Conservation (phyloP, 2,329 filamentous ascomycete species). For the Fusarium sp. region DNA sequence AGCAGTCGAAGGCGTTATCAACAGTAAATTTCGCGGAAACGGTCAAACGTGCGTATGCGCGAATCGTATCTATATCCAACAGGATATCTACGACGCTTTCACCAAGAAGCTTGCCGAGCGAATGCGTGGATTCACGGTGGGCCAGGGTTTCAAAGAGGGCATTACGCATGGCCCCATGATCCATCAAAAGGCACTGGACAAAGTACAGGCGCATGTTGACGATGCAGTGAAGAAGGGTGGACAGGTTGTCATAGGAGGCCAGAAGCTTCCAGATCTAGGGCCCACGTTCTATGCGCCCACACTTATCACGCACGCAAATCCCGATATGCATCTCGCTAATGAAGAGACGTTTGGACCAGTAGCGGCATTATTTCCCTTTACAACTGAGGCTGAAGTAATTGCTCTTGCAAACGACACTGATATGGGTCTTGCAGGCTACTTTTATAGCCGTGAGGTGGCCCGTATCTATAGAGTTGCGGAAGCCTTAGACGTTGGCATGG, state of each 20-base stretch:
- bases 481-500: slow-evolving; percentile 86
- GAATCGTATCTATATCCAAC: slow-evolving; percentile 86
- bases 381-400: slow-evolving; percentile 90
- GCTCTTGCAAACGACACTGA: slow-evolving; percentile 84
- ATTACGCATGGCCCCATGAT: slow-evolving; percentile 88
- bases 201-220: slow-evolving; percentile 84
- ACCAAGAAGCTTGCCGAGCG: slow-evolving; percentile 75
- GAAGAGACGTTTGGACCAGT: slow-evolving; percentile 98
- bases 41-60: slow-evolving; percentile 97
- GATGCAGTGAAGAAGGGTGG: slow-evolving; percentile 86
- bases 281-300: slow-evolving; percentile 92
- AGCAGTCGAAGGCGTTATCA: slow-evolving; percentile 86
- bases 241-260: slow-evolving; percentile 81
- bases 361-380: slow-evolving; percentile 89
- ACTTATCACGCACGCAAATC: slow-evolving; percentile 87
- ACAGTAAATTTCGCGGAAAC: slow-evolving; percentile 92
- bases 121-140: slow-evolving; percentile 50
- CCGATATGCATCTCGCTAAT: slow-evolving; percentile 84
- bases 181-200: slow-evolving; percentile 84
- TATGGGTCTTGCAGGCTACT: slow-evolving; percentile 94
- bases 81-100: slow-evolving; percentile 83
- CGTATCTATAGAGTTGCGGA: slow-evolving; percentile 75
- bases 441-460: slow-evolving; percentile 80
- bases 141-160: slow-evolving; percentile 77
- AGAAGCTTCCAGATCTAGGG: slow-evolving; percentile 81